These are phyloP conservation scores for Pseudonitzschia delicatissima DNA, from an alignment of 108 stramenopile genomes.

Conservation along the genomic window DNA sequence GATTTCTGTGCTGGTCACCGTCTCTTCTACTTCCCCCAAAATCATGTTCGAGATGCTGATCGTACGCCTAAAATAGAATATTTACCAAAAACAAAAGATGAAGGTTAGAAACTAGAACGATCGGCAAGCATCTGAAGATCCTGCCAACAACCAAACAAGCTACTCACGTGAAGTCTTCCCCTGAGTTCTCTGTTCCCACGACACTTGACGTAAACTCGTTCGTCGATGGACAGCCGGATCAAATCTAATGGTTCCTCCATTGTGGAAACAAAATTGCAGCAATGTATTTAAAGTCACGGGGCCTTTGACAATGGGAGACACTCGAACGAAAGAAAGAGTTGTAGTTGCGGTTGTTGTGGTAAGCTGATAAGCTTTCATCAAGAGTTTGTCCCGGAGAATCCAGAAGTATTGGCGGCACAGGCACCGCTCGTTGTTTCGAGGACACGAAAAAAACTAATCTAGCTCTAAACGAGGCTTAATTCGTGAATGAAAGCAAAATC, in stretches of 20 bases:
- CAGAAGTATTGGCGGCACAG: too few species aligned
- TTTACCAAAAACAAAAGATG: neutral
- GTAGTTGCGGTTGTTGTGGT: too few species aligned
- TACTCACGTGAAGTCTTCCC: conserved; percentile 94
- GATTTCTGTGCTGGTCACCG: conserved; percentile 87
- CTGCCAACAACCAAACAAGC: neutral
- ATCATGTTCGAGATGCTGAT: conserved; percentile 99
- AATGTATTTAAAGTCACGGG: too few species aligned
- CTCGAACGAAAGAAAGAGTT: too few species aligned
- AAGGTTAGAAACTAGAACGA: neutral
- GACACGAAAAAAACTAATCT: too few species aligned
- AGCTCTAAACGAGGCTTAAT: too few species aligned
- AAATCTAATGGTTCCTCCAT: conserved; percentile 98
- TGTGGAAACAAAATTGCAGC: too few species aligned
- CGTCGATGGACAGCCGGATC: conserved; percentile 96
- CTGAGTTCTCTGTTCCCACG: conserved; percentile 95
- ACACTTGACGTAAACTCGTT: conserved; percentile 98
- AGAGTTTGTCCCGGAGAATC: too few species aligned
- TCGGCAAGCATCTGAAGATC: neutral
- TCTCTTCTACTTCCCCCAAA: conserved; percentile 98
- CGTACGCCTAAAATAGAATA: conserved; percentile 77
- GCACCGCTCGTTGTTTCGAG: too few species aligned
- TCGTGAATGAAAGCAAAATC: too few species aligned
- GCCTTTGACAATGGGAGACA: too few species aligned
- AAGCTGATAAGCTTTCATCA: too few species aligned